A percentile compares a stretch with the other conserved stretches of the same genome.
Conservation (phyloP, 805 yeast genomes). For the Ogataea sp. region DNA sequence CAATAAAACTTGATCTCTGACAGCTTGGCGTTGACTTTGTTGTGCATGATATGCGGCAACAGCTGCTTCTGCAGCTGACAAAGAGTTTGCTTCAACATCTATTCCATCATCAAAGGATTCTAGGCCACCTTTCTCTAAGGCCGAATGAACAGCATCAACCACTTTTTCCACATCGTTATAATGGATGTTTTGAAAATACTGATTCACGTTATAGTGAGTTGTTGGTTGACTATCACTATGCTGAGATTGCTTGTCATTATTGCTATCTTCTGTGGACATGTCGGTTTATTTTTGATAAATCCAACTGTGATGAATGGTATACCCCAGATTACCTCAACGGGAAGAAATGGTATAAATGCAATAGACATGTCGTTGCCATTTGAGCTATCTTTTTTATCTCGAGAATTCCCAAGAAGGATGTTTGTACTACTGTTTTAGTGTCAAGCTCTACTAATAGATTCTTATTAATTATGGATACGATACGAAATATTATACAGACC, state of each 20-base stretch:
- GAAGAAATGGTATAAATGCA: constrained; percentile 1
- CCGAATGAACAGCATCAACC: constrained; percentile 2
- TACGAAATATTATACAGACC: too few relatives aligned
- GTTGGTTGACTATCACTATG: background rate
- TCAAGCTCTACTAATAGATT: too few relatives aligned
- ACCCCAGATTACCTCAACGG: background rate
- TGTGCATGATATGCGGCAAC: constrained; percentile 2
- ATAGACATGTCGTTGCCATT: background rate
- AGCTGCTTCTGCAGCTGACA: constrained; percentile 3
- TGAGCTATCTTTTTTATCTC: background rate
- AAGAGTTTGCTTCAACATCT: background rate
- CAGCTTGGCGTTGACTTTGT: background rate
- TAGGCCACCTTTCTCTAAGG: constrained; percentile 1
- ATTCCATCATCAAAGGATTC: background rate
- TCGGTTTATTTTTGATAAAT: too few relatives aligned
- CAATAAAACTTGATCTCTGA: background rate
- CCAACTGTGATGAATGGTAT: background rate
- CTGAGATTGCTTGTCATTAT: background rate
- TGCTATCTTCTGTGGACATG: too few relatives aligned
- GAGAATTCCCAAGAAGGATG: too few relatives aligned
- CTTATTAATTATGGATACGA: too few relatives aligned
- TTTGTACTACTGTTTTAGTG: too few relatives aligned
- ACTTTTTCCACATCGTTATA: constrained; percentile 3
- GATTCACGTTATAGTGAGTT: constrained; percentile 2
- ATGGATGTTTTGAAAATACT: constrained; percentile 1